Conservation (phyloP, 257 asterid genomes). For the Nicotiana otophora region DNA sequence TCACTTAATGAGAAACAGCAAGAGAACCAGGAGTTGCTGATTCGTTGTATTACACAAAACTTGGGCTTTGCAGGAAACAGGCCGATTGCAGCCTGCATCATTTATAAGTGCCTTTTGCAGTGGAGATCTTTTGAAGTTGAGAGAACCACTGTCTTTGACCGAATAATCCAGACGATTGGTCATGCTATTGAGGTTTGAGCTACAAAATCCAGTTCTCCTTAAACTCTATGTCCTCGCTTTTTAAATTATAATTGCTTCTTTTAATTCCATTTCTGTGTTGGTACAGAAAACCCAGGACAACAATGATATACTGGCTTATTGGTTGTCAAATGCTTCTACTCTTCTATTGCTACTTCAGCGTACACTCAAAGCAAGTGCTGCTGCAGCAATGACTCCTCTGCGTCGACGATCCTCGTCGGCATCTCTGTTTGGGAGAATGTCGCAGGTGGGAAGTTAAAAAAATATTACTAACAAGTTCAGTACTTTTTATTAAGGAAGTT, state of each 20-base stretch:
- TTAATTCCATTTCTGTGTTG: slow-evolving; percentile 7
- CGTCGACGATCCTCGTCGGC: slow-evolving; percentile 94
- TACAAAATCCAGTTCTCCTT: slow-evolving; percentile 11
- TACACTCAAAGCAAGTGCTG: slow-evolving; percentile 91
- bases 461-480: slow-evolving; percentile 5
- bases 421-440: slow-evolving; percentile 88
- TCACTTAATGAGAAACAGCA: slow-evolving; percentile 95
- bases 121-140: slow-evolving; percentile 99
- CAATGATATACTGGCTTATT: slow-evolving; percentile 85
- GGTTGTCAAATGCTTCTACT: slow-evolving; percentile 97
- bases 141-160: slow-evolving; percentile 87
- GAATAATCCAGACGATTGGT: slow-evolving; percentile 92
- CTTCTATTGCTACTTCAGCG: slow-evolving; percentile 90
- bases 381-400: slow-evolving; percentile 81
- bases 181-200: slow-evolving; percentile 89
- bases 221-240: slow-evolving; percentile 8
- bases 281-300: slow-evolving; percentile 78
- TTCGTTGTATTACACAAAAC: slow-evolving; percentile 76
- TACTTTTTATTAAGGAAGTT: slow-evolving; percentile 7
- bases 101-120: slow-evolving; percentile 91
- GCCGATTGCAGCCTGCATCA: slow-evolving; percentile 94
- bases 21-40: slow-evolving; percentile 88
- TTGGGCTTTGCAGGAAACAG: slow-evolving; percentile 83
- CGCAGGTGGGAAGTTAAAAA: slow-evolving; percentile 41
- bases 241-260: slow-evolving; percentile 16